phyloP scores from a whole-genome alignment of 2,329 filamentous ascomycete genomes.

The Macrophomina tecta region DNA sequence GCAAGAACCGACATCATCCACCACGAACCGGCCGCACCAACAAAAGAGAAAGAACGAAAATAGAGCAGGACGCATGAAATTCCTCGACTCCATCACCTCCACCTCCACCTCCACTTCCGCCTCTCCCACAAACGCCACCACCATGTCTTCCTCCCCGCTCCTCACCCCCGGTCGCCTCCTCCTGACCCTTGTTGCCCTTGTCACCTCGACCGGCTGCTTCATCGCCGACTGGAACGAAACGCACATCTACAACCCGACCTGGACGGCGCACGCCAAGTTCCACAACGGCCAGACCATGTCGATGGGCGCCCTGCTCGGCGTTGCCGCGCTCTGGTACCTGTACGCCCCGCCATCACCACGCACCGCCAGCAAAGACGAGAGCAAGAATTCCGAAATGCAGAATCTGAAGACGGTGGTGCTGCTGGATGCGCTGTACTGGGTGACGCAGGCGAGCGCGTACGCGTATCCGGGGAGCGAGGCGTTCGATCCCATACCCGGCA shows the following conservation, averaged over 20 bases:
- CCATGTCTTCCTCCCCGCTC: not conserved
- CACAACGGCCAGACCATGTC: slow-evolving; percentile 62
- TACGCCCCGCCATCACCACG: slow-evolving; percentile 30
- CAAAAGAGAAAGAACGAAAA: not conserved
- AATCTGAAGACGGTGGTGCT: slow-evolving; percentile 32
- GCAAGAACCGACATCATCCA: not conserved
- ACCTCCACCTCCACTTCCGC: not conserved
- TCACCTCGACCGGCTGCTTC: slow-evolving; percentile 42
- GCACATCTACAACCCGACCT: slow-evolving; percentile 56
- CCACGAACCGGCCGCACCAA: not conserved
- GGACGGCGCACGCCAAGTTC: slow-evolving; percentile 59
- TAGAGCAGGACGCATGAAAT: not conserved
- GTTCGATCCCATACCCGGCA: slow-evolving; percentile 4
- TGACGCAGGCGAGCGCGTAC: slow-evolving; percentile 51
- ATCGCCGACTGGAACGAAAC: slow-evolving; percentile 48
- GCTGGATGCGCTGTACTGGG: slow-evolving; percentile 53
- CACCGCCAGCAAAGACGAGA: not conserved
- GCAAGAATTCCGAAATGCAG: slow-evolving; percentile 13
- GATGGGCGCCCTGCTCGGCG: slow-evolving; percentile 50
- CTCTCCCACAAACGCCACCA: not conserved
- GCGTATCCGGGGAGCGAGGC: slow-evolving; percentile 49
- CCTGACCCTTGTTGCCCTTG: slow-evolving; percentile 40
- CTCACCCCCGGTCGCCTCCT: slow-evolving; percentile 35
- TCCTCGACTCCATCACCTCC: not conserved
- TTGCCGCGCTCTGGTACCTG: slow-evolving; percentile 47